These are phyloP conservation scores for Gaeumannomyces tritici DNA, from an alignment of 2,329 filamentous ascomycete genomes.

Conservation along the genomic window DNA sequence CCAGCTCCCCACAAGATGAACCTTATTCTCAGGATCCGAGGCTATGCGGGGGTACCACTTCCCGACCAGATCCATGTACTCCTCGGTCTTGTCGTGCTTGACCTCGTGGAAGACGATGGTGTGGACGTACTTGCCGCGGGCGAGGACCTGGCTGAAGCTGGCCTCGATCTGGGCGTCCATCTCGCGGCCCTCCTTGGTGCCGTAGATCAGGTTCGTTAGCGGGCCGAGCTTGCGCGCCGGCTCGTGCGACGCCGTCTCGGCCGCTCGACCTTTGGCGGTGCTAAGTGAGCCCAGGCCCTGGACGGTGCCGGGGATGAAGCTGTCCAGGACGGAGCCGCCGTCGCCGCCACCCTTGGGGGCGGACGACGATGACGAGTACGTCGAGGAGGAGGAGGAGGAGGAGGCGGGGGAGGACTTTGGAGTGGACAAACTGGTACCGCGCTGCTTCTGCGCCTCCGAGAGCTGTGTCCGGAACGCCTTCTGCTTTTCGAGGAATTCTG, in stretches of 20 bases:
- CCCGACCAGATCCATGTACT: conserved; percentile 84
- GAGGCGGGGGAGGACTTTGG: conserved; percentile 31
- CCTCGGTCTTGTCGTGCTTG: conserved; percentile 88
- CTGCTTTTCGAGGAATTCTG: conserved; percentile 74
- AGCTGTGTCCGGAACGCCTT: conserved; percentile 78
- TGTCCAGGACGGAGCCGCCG: conserved; percentile 15
- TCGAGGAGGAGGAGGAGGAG: conserved; percentile 5
- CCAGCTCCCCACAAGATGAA: conserved; percentile 96
- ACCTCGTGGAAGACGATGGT: conserved; percentile 96
- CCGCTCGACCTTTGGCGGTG: conserved; percentile 46
- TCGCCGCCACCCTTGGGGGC: conserved; percentile 19
- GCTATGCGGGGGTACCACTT: conserved; percentile 91
- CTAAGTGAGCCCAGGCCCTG: conserved; percentile 52
- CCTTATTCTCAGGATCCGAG: conserved; percentile 74
- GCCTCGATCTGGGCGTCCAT: conserved; percentile 93
- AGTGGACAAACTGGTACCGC: conserved; percentile 69
- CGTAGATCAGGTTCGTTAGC: conserved; percentile 85
- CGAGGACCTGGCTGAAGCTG: conserved; percentile 89
- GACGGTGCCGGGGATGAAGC: conserved; percentile 15
- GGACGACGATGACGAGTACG: conserved; percentile 24
- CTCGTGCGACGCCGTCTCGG: conserved; percentile 47
- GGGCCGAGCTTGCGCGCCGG: conserved; percentile 59
- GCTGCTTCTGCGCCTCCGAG: conserved; percentile 66
- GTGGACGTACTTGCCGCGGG: conserved; percentile 95
- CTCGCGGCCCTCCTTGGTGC: conserved; percentile 89